These are phyloP conservation scores for Sistotremastrum niveocremeum DNA, from an alignment of 768 basidiomycete species.

Conservation along the genomic window DNA sequence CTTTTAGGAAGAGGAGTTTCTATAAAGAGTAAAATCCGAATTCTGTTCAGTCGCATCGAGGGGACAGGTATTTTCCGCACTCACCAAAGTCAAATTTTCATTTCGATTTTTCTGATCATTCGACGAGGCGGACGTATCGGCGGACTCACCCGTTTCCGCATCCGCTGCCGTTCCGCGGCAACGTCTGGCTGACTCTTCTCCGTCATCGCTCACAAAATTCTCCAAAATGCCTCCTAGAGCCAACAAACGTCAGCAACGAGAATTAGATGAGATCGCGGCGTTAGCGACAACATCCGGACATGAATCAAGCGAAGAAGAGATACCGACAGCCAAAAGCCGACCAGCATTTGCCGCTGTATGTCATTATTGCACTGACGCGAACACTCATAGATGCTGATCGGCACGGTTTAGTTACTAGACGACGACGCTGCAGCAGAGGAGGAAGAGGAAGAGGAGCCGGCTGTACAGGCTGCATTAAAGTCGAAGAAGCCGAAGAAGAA, in stretches of 20 bases:
- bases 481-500: constrained; percentile 20
- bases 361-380: background rate
- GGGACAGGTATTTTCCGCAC: too few relatives aligned
- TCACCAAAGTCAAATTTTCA: too few relatives aligned
- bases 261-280: constrained; percentile 64
- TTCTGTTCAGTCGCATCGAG: too few relatives aligned
- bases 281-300: constrained; percentile 12
- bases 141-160: too few relatives aligned
- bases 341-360: constrained; percentile 13
- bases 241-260: constrained; percentile 79
- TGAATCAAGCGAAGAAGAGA: constrained; percentile 5
- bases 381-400: constrained; percentile 13
- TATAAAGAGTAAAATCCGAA: too few relatives aligned
- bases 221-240: constrained; percentile 50
- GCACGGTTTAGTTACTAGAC: constrained; percentile 16
- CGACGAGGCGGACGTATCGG: too few relatives aligned
- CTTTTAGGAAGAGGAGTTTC: too few relatives aligned
- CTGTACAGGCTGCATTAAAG: constrained; percentile 16
- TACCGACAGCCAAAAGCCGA: background rate
- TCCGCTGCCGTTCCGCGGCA: background rate
- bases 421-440: constrained; percentile 22
- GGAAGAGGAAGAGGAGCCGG: constrained; percentile 19
- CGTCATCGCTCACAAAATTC: background rate
- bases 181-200: background rate
- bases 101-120: too few relatives aligned